Evolutionary conservation across 2,329 filamentous ascomycete species (phyloP), one percentile per base, ranked within the genome.

Genomic region (Arthrobotrys musiformis): DNA sequence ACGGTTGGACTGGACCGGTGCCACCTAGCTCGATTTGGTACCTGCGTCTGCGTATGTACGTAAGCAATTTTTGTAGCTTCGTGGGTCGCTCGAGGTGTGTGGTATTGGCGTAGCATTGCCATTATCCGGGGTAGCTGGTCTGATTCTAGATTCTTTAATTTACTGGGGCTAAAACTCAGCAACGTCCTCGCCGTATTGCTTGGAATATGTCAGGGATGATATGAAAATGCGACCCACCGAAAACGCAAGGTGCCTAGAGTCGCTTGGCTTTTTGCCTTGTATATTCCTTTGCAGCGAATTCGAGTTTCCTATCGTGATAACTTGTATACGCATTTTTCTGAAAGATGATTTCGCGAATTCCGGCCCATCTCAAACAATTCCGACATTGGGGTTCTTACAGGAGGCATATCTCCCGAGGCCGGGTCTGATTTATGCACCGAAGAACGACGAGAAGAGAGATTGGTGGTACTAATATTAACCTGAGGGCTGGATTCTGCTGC

Each of bases 261-360:
- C 17, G 19, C 52, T 58, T 58, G 28, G 52, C 33, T 40, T 37
- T 33, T 58, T 58, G 52, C 30, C 52, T 50, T 33, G n/a, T 58
- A 58, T 3, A 24, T 35, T 46, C 22, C 2, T 11, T 19, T 35
- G 50, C 30, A 13, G 46, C 13, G 9, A 15, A 8, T 30, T 40
- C 11, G 30, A 58, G 33, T 24, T 58, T 58, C 52, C 28, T 54
- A 54, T 54, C 26, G 17, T 17, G 50, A 30, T 54, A 15, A 26
- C 3, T 22, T 19, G 22, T 50, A 22, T 28, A 28, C 46, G 8
- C 15, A n/a, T 28, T 2, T 30, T 50, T 50, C 24, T 28, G 3
- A 30, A 26, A 50, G 24, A 54, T 54, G 30, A 24, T 8, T 8
- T 17, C 15, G 52, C 9, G 19, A 35, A 22, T 15, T 17, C 24